Percentiles rank a stretch among this genome's conserved stretches.
Evolutionary conservation across 192 early-diverging fungal species (phyloP).

Genomic region (Coemansia sp.): DNA sequence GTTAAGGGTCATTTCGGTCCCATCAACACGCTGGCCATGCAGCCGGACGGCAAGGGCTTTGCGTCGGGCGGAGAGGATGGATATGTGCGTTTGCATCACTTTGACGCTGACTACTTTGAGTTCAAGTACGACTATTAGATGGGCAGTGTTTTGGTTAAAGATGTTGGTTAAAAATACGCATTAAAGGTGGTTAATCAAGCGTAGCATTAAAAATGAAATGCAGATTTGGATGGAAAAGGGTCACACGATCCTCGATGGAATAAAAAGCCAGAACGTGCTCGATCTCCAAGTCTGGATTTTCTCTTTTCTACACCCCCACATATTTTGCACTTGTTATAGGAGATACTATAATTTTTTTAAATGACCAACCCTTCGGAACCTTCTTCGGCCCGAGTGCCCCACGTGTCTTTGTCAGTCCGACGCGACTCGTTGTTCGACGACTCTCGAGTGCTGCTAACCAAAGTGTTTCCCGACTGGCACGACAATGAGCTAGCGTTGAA

Average conservation of each 20-base stretch:
- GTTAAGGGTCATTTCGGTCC: conserved; percentile 99
- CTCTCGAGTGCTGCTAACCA: conserved; percentile 54
- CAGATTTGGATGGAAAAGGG: too few species aligned
- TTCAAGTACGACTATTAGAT: conserved; percentile 71
- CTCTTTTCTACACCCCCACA: too few species aligned
- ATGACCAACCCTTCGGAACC: too few species aligned
- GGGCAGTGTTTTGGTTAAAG: too few species aligned
- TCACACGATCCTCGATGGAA: too few species aligned
- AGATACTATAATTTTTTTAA: too few species aligned
- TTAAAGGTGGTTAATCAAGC: too few species aligned
- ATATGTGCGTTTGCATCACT: conserved; percentile 94
- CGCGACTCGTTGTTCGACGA: conserved; percentile 65
- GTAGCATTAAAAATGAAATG: too few species aligned
- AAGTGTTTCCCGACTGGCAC: conserved; percentile 65
- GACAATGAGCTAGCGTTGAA: conserved; percentile 58
- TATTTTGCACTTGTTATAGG: too few species aligned
- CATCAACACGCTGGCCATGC: conserved; percentile 98
- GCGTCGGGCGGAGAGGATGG: conserved; percentile 98
- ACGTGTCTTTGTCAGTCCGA: conserved; percentile 36
- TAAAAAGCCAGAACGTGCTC: too few species aligned
- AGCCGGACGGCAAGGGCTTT: conserved; percentile 92
- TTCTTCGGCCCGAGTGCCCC: neutral
- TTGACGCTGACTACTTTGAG: conserved; percentile 93
- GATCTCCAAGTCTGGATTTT: too few species aligned
- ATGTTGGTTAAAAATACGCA: too few species aligned